Evolutionary conservation across 2,329 filamentous ascomycete species (phyloP), one percentile per base, ranked within the genome.

Genomic region (Claviceps sorghi): DNA sequence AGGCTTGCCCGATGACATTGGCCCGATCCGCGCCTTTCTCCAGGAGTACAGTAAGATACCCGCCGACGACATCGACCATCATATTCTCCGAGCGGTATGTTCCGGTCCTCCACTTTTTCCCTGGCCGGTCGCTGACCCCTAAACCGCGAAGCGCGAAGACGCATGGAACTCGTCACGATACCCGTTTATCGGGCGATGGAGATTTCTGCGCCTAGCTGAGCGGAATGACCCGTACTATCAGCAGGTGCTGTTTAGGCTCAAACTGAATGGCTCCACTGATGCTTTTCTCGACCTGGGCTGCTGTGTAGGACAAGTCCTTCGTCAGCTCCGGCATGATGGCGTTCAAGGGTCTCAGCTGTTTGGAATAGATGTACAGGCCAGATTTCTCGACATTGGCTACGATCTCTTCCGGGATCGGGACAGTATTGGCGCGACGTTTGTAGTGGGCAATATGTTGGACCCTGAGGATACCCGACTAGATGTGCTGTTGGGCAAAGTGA

Each of bases 391-490:
- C 11, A 62, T 78, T n/a, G 79, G 79, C 30, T 80, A 82, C 61
- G 78, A 83, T 51, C 69, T 86, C 21, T 86, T 85, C 65, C 71
- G 73, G 46, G 83, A 84, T 55, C 70, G 72, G 29, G 60, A 66
- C n/a, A 68, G 52, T 36, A 64, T 80, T 5, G 66, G 66, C 21
- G 69, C 69, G 2, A 67, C 66, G 1, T 79, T 81, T 55, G 63
- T 81, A 32, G 59, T 69, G 3, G 77, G 74, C 21, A 73, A 80
- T 54, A 63, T 79, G 54, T 61, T 78, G 10, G 66, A 71, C 50
- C 67, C 66, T 7, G 63, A 65, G 13, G 68, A 73, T 51, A 57
- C 56, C 17, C 61, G 61, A 2, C 60, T 73, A 5, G 57, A 62
- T 3, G 53, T 53, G 1, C 58, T 75, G 2, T 59, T 67, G 29